These are phyloP conservation scores for Raphidocelis subcapitata DNA, from an alignment of 139 green algal species.

Conservation along the genomic window DNA sequence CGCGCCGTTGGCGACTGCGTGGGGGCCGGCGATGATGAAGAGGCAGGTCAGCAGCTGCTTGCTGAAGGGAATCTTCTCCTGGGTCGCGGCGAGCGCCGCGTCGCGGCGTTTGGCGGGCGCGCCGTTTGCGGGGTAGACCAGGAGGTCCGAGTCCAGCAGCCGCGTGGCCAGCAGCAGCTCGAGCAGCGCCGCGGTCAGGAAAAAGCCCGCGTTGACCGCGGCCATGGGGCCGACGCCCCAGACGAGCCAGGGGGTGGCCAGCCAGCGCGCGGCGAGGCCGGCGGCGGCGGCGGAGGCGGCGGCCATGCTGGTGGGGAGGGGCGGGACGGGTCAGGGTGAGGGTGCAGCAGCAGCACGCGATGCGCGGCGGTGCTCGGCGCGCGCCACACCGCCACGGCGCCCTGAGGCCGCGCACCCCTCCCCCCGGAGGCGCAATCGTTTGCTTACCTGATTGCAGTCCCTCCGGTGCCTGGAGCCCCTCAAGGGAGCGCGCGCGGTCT, in stretches of 20 bases:
- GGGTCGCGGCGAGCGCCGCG: conserved; percentile 11
- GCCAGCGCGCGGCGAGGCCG: no score
- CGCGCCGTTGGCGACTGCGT: not conserved
- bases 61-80: conserved; percentile 2
- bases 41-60: conserved; percentile 5
- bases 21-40: not conserved
- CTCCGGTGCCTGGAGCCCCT: no score
- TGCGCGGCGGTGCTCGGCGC: no score
- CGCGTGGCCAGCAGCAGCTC: not conserved
- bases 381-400: no score
- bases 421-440: no score
- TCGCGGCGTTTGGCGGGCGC: not conserved
- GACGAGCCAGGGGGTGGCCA: conserved; percentile 14
- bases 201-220: conserved; percentile 1
- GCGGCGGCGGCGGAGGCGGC: no score
- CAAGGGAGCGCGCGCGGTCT: no score
- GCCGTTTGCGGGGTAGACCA: conserved; percentile 2
- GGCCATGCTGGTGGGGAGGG: no score
- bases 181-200: not conserved
- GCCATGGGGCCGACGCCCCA: conserved; percentile 15
- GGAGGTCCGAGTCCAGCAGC: not conserved
- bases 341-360: no score
- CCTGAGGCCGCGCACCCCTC: no score
- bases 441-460: no score
- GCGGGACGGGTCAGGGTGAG: no score